Evolutionary conservation across 1,284 basidiomycete species (phyloP), one percentile per base, ranked within the genome.

Genomic region (Trametes versicolor): DNA sequence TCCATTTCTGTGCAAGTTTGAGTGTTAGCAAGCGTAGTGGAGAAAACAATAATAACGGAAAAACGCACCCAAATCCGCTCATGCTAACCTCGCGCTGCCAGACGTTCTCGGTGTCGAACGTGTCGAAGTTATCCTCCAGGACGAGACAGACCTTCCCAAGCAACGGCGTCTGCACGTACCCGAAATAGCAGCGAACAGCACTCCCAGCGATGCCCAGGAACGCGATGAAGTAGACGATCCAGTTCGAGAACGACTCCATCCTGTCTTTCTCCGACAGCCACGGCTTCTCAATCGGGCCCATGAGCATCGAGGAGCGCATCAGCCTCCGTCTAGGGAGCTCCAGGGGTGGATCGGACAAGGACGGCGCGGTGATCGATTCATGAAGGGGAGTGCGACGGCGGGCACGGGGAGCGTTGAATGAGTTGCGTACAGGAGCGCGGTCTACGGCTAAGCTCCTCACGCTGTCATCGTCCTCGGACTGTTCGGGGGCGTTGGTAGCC

Each of bases 71-170:
- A 75, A 93, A 96, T 1, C 95, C 95, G 66, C 93, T 91, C 78
- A 95, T 86, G 70, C 93, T 88, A 27, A 93, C 85, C 74, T 96
- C 94, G 52, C 87, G 85, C 70, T 85, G 83, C 87, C 94, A 96
- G 32, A 85, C 87, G 58, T 83, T 84, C 58, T 85, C 83, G 9
- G 87, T 82, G 47, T 92, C 87, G 69, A 94, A 87, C 23, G 87
- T 82, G 64, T 82, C 75, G 72, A 96, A 96, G 65, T 94, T 81
- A 72, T 96, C 94, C 51, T 93, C 84, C 68, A 96, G 79, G n/a
- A 95, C 89, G 45, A 88, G 78, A 71, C 94, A 96, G 63, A 93
- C 73, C 63, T 85, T 85, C 1, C 82, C 83, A 32, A 92, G 75
- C 48, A 86, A 68, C 12, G 80, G 79, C 3, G 90, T 87, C 61